Evolutionary conservation across 2,329 filamentous ascomycete genomes (phyloP).

Genomic region (Westerdykella aurantiaca): DNA sequence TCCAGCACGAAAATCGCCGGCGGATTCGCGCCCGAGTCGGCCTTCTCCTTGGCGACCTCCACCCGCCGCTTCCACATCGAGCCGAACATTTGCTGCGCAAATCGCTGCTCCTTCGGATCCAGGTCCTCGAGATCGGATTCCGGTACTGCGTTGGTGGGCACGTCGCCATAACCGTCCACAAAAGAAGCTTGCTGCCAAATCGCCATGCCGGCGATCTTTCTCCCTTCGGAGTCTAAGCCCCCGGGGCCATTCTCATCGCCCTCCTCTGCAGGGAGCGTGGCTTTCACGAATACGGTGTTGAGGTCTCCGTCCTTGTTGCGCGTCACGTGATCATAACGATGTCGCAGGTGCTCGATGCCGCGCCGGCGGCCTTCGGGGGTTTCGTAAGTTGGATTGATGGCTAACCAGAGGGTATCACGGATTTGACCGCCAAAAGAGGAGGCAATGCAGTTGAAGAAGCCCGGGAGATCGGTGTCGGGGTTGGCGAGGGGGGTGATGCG

Average conservation of each 20-base stretch:
- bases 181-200: slow-evolving; percentile 52
- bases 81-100: slow-evolving; percentile 40
- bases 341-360: slow-evolving; percentile 36
- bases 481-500: too few species aligned
- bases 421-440: slow-evolving; percentile 49
- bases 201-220: slow-evolving; percentile 47
- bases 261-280: slow-evolving; percentile 39
- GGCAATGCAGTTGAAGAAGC: slow-evolving; percentile 28
- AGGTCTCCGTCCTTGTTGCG: slow-evolving; percentile 42
- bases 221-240: background rate
- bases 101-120: slow-evolving; percentile 44
- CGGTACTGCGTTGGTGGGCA: background rate
- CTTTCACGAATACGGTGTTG: slow-evolving; percentile 52
- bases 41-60: slow-evolving; percentile 39
- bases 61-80: slow-evolving; percentile 44
- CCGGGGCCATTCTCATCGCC: slow-evolving; percentile 5
- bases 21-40: slow-evolving; percentile 17
- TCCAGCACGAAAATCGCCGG: slow-evolving; percentile 48
- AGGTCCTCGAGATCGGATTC: slow-evolving; percentile 30
- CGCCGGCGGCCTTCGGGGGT: slow-evolving; percentile 41
- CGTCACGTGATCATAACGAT: slow-evolving; percentile 41
- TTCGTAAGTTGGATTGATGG: slow-evolving; percentile 52
- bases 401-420: slow-evolving; percentile 48
- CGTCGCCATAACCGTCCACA: slow-evolving; percentile 46
- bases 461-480: background rate